Base-by-base conservation (phyloP, 78 protist species). In the Planoprotostelium fungivorum region DNA sequence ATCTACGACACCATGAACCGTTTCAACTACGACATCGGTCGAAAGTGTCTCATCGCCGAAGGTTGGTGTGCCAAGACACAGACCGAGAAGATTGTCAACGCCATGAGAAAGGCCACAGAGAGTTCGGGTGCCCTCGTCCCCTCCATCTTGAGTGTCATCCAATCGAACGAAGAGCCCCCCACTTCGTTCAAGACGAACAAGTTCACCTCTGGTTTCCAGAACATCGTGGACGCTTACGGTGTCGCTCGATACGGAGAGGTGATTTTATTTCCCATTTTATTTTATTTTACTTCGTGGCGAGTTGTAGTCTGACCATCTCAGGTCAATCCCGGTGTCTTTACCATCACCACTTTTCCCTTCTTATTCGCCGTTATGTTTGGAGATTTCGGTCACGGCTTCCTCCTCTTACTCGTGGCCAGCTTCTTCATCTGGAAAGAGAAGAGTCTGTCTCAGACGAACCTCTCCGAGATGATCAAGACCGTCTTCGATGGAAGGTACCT, bases 281-380 rank as follows among this genome's bases (percentile, higher is more conserved):
- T 5, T 51, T 5, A 51, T 51, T 16, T 16, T 51, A 16, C 5
- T 51, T 16, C n/a, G n/a, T n/a, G n/a, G n/a, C n/a, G n/a, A 23
- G 16, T 88, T 88, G 16, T 23, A 38, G 16, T 88, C 85, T 88
- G 29, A 16, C 5, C 73, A 51, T 51, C 73, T 25, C 73, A 51
- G 73, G 63, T 94, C 38, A 91, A 91, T 85, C 93, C 96, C 36
- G 97, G 95, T 0, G 96, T 96, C 38, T 95, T 98, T 91, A 89
- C 99, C 83, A 87, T 98, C 88, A 93, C 99, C 87, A 97, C 99
- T 37, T 99, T 99, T 98, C 99, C 99, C 38, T 99, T 98, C 98
- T 94, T 99, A 31, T 99, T 99, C 36, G 99, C 99, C 36, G 98
- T 99, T 93, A 99, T 99, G 99, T 99, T 97, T 91, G 99, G 99